Evolutionary conservation across 495 filamentous ascomycete genomes (phyloP).

Genomic region (Daldinia caldariorum): DNA sequence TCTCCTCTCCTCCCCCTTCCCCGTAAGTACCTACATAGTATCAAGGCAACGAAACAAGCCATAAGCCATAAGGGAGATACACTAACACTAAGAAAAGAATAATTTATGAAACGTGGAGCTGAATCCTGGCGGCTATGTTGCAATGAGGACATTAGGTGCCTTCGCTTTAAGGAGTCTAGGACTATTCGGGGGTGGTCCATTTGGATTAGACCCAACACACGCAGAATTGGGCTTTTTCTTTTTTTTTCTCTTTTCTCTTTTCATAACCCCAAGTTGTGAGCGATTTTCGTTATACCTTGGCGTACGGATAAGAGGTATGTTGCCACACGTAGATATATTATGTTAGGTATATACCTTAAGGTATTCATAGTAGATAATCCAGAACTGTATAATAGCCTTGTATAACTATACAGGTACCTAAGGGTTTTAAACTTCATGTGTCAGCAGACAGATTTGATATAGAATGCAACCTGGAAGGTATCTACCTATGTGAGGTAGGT

Average conservation of each 20-base stretch:
- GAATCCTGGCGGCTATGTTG: conserved; percentile 10
- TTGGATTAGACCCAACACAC: background rate
- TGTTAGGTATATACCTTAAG: too few relatives aligned
- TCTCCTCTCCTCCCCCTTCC: too few relatives aligned
- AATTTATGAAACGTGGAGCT: conserved; percentile 8
- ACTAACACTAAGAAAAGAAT: too few relatives aligned
- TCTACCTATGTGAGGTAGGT: background rate
- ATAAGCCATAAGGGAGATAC: too few relatives aligned
- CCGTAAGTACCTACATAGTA: too few relatives aligned
- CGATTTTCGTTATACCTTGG: background rate
- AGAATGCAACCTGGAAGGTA: too few relatives aligned
- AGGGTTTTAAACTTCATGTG: background rate
- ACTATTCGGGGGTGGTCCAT: background rate
- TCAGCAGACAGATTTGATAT: background rate
- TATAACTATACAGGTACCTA: background rate
- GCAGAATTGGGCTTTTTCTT: background rate
- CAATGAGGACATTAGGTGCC: background rate
- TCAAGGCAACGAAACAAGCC: too few relatives aligned
- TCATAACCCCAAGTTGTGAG: background rate
- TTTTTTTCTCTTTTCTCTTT: background rate
- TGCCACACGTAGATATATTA: background rate
- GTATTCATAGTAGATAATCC: background rate
- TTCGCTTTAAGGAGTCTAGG: background rate
- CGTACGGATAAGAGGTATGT: background rate
- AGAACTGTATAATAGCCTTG: background rate